Evolutionary conservation across 169 alveolate genomes (phyloP), one percentile per base, ranked within the genome.

Genomic region (Cryptosporidium muris): DNA sequence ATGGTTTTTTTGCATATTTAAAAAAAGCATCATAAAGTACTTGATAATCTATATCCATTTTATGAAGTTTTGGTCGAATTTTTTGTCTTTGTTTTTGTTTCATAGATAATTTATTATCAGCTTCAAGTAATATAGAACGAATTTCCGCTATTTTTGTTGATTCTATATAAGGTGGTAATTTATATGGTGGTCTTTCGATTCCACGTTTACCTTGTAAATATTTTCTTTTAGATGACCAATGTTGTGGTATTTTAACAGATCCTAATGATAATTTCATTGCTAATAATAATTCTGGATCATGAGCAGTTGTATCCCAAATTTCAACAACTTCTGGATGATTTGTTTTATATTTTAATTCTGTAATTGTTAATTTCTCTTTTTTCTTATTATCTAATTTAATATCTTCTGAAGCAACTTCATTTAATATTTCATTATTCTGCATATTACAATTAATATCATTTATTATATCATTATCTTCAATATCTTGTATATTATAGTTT

Each of bases 21-120:
- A 98, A 98, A 93, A 98, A 98, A 1, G 99, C 99, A 92, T 97
- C 99, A 92, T 97, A 99, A 3, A 98, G 94, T 37, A 97, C 95
- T 81, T 95, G 95, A 92, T 98, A 97, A 91, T 97, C 99, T 49
- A 97, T 97, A 82, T 97, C 99, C 91, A 97, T 91, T 82, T 97
- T 94, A 37, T 98, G 98, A 85, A 95, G 88, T 89, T 97, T 97
- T 16, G 99, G 99, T 53, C 99, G 93, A 92, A 96, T 98, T 92
- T 98, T 96, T 85, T 97, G 99, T 82, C 99, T 85, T 95, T 96
- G 94, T 91, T 96, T 95, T 91, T 98, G 98, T 90, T 96, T 96
- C 64, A 97, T 91, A 51, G 97, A 89, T 63, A 95, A 96, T 64
- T 95, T 95, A n/a, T 95, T 95, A 88, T 97, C 99, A 90, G 95